phyloP scores from a whole-genome alignment of 2,329 filamentous ascomycete species.

The Thermoascus crustaceus region DNA sequence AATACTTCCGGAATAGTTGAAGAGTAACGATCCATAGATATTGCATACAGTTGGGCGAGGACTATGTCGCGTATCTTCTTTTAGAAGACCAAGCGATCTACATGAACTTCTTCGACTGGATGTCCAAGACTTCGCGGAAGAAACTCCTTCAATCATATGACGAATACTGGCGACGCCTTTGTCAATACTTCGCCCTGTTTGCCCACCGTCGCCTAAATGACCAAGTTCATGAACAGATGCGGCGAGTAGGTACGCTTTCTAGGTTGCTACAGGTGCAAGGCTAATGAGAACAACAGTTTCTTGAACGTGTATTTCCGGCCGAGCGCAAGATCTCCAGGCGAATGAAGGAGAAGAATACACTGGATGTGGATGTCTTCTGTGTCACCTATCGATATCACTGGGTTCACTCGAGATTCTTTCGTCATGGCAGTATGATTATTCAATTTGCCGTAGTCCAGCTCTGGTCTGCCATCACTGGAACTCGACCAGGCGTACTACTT shows the following conservation, averaged over 20 bases:
- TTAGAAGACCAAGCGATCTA: slow-evolving; percentile 16
- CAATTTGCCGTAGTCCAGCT: slow-evolving; percentile 15
- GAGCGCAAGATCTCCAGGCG: slow-evolving; percentile 12
- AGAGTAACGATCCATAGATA: slow-evolving; percentile 12
- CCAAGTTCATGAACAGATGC: slow-evolving; percentile 15
- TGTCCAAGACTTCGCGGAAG: slow-evolving; percentile 16
- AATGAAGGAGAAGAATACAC: slow-evolving; percentile 17
- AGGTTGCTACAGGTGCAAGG: slow-evolving; percentile 2
- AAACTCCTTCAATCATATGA: slow-evolving; percentile 17
- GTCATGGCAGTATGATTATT: slow-evolving; percentile 15
- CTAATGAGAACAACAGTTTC: slow-evolving; percentile 16
- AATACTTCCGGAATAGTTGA: neutral
- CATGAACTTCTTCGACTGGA: slow-evolving; percentile 21
- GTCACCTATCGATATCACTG: slow-evolving; percentile 16
- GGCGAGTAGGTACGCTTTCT: slow-evolving; percentile 11
- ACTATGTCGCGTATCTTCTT: slow-evolving; percentile 18
- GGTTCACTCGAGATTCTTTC: slow-evolving; percentile 18
- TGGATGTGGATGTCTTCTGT: slow-evolving; percentile 15
- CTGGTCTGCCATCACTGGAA: slow-evolving; percentile 18
- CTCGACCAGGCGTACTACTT: slow-evolving; percentile 15
- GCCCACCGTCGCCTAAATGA: slow-evolving; percentile 13
- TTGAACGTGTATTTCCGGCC: slow-evolving; percentile 11
- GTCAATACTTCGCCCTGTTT: slow-evolving; percentile 16
- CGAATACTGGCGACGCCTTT: slow-evolving; percentile 18
- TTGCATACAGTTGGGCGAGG: slow-evolving; percentile 16